phyloP scores from a whole-genome alignment of 352 stramenopile genomes.

The Globisporangium okanoganense region DNA sequence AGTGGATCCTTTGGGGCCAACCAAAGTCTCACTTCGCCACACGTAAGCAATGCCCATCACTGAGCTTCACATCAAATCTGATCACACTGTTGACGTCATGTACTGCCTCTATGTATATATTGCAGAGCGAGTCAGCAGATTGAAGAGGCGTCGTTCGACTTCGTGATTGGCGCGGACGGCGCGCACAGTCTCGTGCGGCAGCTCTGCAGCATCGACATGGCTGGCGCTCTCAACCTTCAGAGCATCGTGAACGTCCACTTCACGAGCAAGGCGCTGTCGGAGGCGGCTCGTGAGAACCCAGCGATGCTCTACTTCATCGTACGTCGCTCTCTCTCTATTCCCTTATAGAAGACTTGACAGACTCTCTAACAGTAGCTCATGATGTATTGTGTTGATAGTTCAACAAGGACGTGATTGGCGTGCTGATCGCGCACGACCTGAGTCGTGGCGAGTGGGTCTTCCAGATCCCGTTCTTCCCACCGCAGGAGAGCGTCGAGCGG shows the following conservation, averaged over 20 bases:
- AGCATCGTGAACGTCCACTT: slow-evolving; percentile 95
- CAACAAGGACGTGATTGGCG: slow-evolving; percentile 81
- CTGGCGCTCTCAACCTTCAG: slow-evolving; percentile 79
- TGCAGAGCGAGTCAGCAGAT: slow-evolving; percentile 23
- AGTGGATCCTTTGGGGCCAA: neutral
- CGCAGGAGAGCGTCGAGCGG: slow-evolving; percentile 59
- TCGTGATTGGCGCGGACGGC: slow-evolving; percentile 90
- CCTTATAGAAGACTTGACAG: neutral
- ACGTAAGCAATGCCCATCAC: slow-evolving; percentile 27
- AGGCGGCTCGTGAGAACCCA: slow-evolving; percentile 50
- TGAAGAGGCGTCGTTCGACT: slow-evolving; percentile 58
- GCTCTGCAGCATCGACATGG: slow-evolving; percentile 65
- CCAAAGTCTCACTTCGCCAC: slow-evolving; percentile 36
- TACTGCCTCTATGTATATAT: slow-evolving; percentile 12
- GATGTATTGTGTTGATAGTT: slow-evolving; percentile 33
- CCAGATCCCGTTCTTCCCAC: slow-evolving; percentile 92
- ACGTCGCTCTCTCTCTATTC: slow-evolving; percentile 6
- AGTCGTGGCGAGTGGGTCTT: slow-evolving; percentile 88
- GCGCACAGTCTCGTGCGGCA: slow-evolving; percentile 82
- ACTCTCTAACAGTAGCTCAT: neutral
- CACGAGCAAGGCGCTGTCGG: slow-evolving; percentile 68
- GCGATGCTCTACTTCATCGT: slow-evolving; percentile 95
- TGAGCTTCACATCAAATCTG: neutral
- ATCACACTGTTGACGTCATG: slow-evolving; percentile 5
- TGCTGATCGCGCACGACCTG: slow-evolving; percentile 92